Evolutionary conservation across 2,329 filamentous ascomycete species (phyloP), one percentile per base, ranked within the genome.

Genomic region (Bipolaris bicolor): DNA sequence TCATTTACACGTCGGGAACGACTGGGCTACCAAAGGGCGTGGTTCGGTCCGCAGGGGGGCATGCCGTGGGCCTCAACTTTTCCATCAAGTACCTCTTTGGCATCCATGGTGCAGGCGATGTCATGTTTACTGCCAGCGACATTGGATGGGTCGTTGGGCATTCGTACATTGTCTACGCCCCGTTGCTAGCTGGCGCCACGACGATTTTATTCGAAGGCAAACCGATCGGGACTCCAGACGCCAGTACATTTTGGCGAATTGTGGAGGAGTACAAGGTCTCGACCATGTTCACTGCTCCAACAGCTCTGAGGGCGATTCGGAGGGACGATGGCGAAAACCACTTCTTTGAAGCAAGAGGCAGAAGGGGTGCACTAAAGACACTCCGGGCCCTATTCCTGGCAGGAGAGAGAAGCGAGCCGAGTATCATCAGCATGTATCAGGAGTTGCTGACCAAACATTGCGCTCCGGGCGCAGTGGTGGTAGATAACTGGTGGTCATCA

Each of bases 181-280:
- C 93, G 11, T 84, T 98, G 5, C 84, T 97, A 1, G 86, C 89
- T 0, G 93, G 93, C 5, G 92, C 93, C 1, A 88, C 92, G 1
- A 96, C 92, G 0, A 86, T 97, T 1, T 81, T 97, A 0, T 97
- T 92, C 74, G 93, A 97, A 78, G 94, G 93, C n/a, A 97, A 97
- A 65, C 93, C 93, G 0, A 83, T 97, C 11, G 92, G 92, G 4
- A 97, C 92, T 0, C 93, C 93, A 0, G 88, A 97, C 67, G 90
- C 92, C 0, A 89, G 91, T 5, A 89, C 90, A 0, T 95, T 97
- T 73, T 98, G 93, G 93, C 83, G 92, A 2, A 86, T 97, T 16
- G 55, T 96, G 3, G 88, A 92, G 63, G 90, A 96, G 67, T 89
- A 97, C 80, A 88, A 88, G 68, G 92, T 96, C 52, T 96, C 91